Percentiles rank a stretch among this genome's conserved stretches.
Conservation (phyloP, 345 rosid species). For the Psidium friedrichsthalianum region DNA sequence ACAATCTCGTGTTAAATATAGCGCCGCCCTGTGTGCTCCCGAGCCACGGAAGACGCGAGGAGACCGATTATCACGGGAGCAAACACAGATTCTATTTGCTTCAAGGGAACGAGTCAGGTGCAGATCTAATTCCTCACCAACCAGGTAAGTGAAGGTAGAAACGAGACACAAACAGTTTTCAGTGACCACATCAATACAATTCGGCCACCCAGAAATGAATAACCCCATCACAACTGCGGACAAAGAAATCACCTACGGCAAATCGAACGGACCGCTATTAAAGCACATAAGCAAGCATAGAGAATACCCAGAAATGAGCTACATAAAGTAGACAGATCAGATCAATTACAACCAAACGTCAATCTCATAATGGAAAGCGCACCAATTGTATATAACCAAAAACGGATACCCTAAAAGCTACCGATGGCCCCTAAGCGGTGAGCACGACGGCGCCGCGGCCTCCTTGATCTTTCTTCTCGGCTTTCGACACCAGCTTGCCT, state of each 20-base stretch:
- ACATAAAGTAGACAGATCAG: neutral
- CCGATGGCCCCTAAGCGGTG: slow-evolving; percentile 11
- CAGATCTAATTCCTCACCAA: slow-evolving; percentile 10
- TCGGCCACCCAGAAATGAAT: neutral
- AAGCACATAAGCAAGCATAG: neutral
- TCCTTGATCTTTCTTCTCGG: slow-evolving; percentile 38
- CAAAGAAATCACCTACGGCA: neutral
- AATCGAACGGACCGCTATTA: neutral
- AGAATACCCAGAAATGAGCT: neutral
- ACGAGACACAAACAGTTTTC: neutral
- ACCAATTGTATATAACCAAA: neutral
- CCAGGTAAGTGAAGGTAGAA: slow-evolving; percentile 10
- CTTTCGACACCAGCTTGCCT: slow-evolving; percentile 35
- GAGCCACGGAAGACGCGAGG: neutral
- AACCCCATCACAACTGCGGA: neutral
- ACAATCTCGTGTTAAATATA: neutral
- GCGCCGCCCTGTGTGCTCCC: neutral
- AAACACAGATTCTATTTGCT: slow-evolving; percentile 11
- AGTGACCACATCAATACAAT: neutral
- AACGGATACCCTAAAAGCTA: neutral
- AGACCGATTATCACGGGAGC: neutral
- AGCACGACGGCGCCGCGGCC: slow-evolving; percentile 35
- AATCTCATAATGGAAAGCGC: neutral
- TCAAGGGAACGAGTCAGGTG: slow-evolving; percentile 26
- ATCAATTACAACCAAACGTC: neutral